A percentile compares a stretch with the other conserved stretches of the same genome.
These are phyloP conservation scores for Fusarium sp. DNA, from an alignment of 2,329 filamentous ascomycete genomes.

Conservation along the genomic window DNA sequence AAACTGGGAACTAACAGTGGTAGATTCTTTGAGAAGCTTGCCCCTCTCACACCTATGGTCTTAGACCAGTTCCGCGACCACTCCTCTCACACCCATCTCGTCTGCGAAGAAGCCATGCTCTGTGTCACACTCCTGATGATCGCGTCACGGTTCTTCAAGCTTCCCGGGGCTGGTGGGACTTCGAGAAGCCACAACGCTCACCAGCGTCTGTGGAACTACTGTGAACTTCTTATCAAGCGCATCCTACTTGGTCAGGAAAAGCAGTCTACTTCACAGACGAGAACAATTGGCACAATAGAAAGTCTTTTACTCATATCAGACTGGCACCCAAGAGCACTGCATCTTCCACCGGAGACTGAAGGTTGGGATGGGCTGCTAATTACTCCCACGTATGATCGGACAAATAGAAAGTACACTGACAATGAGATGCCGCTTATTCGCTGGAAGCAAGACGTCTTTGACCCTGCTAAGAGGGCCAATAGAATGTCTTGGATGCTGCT, in stretches of 20 bases:
- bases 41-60: constrained; percentile 6
- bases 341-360: constrained; percentile 42
- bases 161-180: constrained; percentile 36
- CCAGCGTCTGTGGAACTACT: constrained; percentile 38
- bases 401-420: constrained; percentile 32
- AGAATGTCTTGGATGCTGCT: constrained; percentile 48
- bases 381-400: constrained; percentile 36
- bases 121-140: constrained; percentile 42
- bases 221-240: constrained; percentile 36
- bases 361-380: constrained; percentile 40
- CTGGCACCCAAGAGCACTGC: constrained; percentile 40
- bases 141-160: constrained; percentile 39
- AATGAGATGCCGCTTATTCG: constrained; percentile 40
- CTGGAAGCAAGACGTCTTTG: constrained; percentile 45
- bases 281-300: constrained; percentile 37
- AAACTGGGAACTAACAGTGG: not conserved
- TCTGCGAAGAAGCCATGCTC: constrained; percentile 38
- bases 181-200: constrained; percentile 39
- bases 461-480: constrained; percentile 42
- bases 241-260: constrained; percentile 41
- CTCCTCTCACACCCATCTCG: constrained; percentile 17
- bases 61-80: constrained; percentile 26
- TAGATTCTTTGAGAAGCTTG: constrained; percentile 24
- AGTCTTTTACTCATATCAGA: constrained; percentile 42
- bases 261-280: constrained; percentile 36